Evolutionary conservation across 768 basidiomycete species (phyloP).

Genomic region (Pulveroboletus frians): DNA sequence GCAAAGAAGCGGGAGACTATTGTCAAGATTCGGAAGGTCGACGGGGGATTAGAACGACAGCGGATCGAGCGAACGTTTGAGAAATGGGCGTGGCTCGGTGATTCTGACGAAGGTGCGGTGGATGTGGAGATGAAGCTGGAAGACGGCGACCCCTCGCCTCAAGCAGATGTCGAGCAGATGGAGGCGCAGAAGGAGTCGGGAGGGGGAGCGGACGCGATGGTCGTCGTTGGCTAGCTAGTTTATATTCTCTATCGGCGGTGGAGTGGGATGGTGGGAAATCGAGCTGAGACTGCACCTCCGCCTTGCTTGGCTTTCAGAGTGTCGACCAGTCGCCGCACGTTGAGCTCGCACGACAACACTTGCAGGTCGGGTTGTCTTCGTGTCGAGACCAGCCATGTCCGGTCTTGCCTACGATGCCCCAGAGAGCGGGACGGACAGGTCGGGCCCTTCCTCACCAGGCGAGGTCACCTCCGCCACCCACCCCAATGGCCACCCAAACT

Average conservation of each 20-base stretch:
- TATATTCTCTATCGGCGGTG: conserved; percentile 2
- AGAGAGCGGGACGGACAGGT: conserved; percentile 11
- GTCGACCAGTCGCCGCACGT: background rate
- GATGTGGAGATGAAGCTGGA: conserved; percentile 31
- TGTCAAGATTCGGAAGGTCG: conserved; percentile 54
- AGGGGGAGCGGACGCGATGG: conserved; percentile 14
- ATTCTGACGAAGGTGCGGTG: conserved; percentile 1
- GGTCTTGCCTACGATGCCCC: conserved; percentile 27
- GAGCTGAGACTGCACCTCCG: background rate
- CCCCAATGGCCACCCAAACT: conserved; percentile 5
- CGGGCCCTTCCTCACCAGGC: conserved; percentile 5
- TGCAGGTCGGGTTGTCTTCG: background rate
- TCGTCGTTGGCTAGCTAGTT: conserved; percentile 11
- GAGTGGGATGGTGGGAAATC: conserved; percentile 12
- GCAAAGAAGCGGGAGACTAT: conserved; percentile 44
- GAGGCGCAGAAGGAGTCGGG: conserved; percentile 8
- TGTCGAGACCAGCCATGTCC: conserved; percentile 20
- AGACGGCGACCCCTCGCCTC: conserved; percentile 10
- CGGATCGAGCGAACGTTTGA: conserved; percentile 64
- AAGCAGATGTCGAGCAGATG: conserved; percentile 3
- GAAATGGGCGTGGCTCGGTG: conserved; percentile 54
- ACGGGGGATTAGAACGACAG: conserved; percentile 61
- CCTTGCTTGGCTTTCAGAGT: background rate
- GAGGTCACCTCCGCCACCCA: conserved; percentile 2
- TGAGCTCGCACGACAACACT: background rate